These are phyloP conservation scores for Colletotrichum brevisporum DNA, from an alignment of 2,329 filamentous ascomycete species.

Conservation along the genomic window DNA sequence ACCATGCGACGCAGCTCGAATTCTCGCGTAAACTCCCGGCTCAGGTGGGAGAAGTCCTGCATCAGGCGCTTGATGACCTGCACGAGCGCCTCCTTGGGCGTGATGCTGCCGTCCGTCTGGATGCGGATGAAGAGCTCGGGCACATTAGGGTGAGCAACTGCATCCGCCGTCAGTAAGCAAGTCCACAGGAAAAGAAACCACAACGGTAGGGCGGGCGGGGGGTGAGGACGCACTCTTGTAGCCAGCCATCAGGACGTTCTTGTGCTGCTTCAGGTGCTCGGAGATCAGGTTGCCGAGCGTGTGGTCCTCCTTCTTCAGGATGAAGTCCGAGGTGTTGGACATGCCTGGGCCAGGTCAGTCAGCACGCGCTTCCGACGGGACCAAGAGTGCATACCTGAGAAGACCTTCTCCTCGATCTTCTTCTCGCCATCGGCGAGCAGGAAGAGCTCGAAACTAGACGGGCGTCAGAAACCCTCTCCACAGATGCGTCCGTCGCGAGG, in stretches of 20 bases:
- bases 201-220: too few relatives aligned
- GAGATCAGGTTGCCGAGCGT: conserved; percentile 92
- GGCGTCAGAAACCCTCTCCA: background rate
- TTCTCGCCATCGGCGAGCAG: conserved; percentile 89
- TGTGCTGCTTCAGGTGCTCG: conserved; percentile 86
- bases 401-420: conserved; percentile 90
- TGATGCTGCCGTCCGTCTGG: conserved; percentile 90
- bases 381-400: conserved; percentile 78
- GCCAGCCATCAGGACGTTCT: conserved; percentile 88
- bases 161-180: conserved; percentile 28
- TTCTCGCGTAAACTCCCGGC: conserved; percentile 92
- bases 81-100: conserved; percentile 90
- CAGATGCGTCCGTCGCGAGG: too few relatives aligned
- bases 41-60: conserved; percentile 82
- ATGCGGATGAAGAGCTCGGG: conserved; percentile 80
- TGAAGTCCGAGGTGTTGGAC: conserved; percentile 95
- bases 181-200: background rate
- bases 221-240: conserved; percentile 79
- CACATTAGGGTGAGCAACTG: conserved; percentile 72
- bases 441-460: conserved; percentile 89
- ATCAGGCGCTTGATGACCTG: conserved; percentile 87
- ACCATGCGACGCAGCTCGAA: conserved; percentile 91
- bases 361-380: conserved; percentile 20
- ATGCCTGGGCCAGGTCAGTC: conserved; percentile 72
- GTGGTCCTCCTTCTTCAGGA: conserved; percentile 96